phyloP scores from a whole-genome alignment of 106 monocot species.

The Platanthera zijinensis region DNA sequence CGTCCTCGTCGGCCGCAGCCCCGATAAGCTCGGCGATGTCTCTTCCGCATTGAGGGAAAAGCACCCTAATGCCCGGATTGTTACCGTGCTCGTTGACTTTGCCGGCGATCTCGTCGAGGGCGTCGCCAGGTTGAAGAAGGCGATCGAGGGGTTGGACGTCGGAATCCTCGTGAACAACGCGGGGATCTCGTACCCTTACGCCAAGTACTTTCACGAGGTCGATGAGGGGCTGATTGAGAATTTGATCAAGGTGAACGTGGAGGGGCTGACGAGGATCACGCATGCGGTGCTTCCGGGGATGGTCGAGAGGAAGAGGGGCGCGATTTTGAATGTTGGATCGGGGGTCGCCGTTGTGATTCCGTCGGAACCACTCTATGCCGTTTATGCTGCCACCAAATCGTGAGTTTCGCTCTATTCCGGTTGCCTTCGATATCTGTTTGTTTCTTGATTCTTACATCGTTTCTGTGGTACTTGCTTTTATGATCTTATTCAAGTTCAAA shows the following conservation, averaged over 20 bases:
- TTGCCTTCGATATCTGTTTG: background rate
- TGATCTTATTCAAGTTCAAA: background rate
- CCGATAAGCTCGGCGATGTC: slow-evolving; percentile 47
- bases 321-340: slow-evolving; percentile 85
- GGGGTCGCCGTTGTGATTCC: slow-evolving; percentile 74
- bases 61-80: slow-evolving; percentile 13
- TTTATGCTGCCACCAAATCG: slow-evolving; percentile 93
- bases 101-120: slow-evolving; percentile 50
- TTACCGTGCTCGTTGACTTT: slow-evolving; percentile 65
- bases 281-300: slow-evolving; percentile 77
- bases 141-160: slow-evolving; percentile 58
- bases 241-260: slow-evolving; percentile 85
- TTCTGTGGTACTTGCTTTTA: background rate
- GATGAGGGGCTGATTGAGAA: slow-evolving; percentile 61
- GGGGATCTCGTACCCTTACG: slow-evolving; percentile 82
- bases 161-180: slow-evolving; percentile 86
- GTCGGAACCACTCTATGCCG: slow-evolving; percentile 76
- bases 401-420: slow-evolving; percentile 19
- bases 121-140: slow-evolving; percentile 31
- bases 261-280: slow-evolving; percentile 75
- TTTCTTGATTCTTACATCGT: background rate
- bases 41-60: slow-evolving; percentile 34
- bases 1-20: slow-evolving; percentile 80
- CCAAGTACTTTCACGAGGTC: slow-evolving; percentile 89
- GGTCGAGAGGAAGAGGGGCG: slow-evolving; percentile 69